Evolutionary conservation across 2,329 filamentous ascomycete genomes (phyloP).

Genomic region (Alternaria sp.): DNA sequence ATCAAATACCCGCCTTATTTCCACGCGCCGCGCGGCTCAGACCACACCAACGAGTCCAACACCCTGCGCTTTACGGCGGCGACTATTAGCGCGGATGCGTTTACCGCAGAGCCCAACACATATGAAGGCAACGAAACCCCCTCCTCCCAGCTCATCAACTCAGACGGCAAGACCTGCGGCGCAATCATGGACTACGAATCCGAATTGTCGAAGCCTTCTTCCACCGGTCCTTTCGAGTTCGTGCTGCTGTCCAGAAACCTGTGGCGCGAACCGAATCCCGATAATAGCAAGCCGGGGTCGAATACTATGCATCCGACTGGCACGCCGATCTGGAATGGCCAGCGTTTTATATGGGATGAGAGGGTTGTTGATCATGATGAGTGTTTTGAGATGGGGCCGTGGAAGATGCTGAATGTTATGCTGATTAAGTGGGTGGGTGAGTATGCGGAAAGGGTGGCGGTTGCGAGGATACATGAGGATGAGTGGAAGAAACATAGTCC

Average conservation of each 20-base stretch:
- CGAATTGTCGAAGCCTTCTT: slow-evolving; percentile 23
- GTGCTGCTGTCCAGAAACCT: slow-evolving; percentile 38
- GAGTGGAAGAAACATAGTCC: slow-evolving; percentile 33
- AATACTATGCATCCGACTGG: slow-evolving; percentile 39
- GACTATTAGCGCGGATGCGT: slow-evolving; percentile 34
- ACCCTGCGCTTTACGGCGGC: slow-evolving; percentile 36
- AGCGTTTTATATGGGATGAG: slow-evolving; percentile 37
- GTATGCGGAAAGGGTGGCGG: slow-evolving; percentile 35
- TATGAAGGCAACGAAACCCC: slow-evolving; percentile 29
- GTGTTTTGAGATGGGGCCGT: slow-evolving; percentile 28
- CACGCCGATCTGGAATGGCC: slow-evolving; percentile 41
- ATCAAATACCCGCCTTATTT: slow-evolving; percentile 37
- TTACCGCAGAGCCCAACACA: slow-evolving; percentile 34
- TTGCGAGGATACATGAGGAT: slow-evolving; percentile 43
- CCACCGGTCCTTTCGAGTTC: slow-evolving; percentile 35
- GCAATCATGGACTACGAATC: slow-evolving; percentile 41
- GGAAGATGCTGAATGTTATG: slow-evolving; percentile 45
- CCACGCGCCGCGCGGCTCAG: slow-evolving; percentile 29
- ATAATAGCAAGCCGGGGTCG: slow-evolving; percentile 16
- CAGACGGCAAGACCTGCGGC: slow-evolving; percentile 32
- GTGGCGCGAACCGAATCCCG: slow-evolving; percentile 22
- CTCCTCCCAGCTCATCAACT: slow-evolving; percentile 33
- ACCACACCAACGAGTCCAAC: slow-evolving; percentile 23
- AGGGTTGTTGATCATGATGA: slow-evolving; percentile 35
- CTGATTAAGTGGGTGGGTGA: slow-evolving; percentile 39